Conservation (phyloP, 78 protist species). For the Goniomonas avonlea region DNA sequence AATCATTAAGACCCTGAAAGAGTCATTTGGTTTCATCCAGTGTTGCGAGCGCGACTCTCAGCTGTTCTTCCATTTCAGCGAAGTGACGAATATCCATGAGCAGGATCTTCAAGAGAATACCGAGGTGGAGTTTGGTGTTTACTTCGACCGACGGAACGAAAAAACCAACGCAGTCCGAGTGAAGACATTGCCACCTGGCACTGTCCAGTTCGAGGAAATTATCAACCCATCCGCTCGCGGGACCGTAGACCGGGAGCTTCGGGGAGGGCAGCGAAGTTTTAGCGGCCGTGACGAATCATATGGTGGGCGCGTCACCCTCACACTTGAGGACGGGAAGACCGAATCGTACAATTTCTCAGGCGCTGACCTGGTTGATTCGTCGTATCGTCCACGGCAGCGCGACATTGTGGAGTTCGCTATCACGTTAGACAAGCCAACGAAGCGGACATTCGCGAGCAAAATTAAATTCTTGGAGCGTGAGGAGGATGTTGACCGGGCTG, state of each 20-base stretch:
- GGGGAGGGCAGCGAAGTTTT: neutral
- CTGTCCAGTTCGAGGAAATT: neutral
- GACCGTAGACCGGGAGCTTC: neutral
- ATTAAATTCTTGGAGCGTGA: too few species aligned
- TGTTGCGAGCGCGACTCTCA: neutral
- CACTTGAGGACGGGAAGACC: neutral
- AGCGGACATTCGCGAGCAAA: too few species aligned
- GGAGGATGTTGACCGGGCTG: too few species aligned
- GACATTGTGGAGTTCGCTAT: neutral
- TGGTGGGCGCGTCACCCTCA: neutral
- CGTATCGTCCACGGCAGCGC: neutral
- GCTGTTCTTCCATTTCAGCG: neutral
- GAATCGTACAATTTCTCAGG: too few species aligned
- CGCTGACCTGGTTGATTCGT: too few species aligned
- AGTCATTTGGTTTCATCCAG: neutral
- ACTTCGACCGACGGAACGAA: neutral
- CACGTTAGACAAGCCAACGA: neutral
- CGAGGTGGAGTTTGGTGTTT: neutral
- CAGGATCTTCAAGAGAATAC: neutral
- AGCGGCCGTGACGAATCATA: neutral
- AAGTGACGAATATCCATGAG: neutral
- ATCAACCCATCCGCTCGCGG: neutral
- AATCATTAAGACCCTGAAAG: neutral
- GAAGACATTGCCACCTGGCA: neutral
- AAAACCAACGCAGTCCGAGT: constrained; percentile 4